Base-by-base conservation (phyloP, 192 early-diverging fungal species). In the Linnemannia elongata region DNA sequence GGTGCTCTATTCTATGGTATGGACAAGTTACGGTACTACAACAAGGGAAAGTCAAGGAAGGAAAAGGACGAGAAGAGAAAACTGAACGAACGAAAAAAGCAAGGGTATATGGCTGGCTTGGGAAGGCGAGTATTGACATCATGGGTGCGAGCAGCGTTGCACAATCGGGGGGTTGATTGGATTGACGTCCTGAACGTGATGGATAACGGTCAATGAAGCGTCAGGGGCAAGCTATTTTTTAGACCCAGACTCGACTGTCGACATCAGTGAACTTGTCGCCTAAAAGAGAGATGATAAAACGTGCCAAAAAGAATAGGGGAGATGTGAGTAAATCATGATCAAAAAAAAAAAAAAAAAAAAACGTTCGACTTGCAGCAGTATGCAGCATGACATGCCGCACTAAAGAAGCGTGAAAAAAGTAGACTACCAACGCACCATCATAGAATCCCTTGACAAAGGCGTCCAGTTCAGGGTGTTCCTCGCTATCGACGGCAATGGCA, bases 201-300 rank as follows among this genome's bases (percentile, higher is more conserved):
- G 35, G 69, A 70, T 3, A 22, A 24, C 18, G n/a, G 60, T 20
- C 60, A 66, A 66, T 4, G 18, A 71, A 72, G 24, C 39, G 41
- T 72, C 20, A 76, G 39, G 38, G 52, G 30, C 12, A 74, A 73
- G 42, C 45, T 73, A 4, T 52, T 17, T 76, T 77, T 76, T 83
- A 83, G 69, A 80, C 83, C 83, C 83, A 85, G 7, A 85, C 78
- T 47, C 83, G 83, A 44, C 55, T 85, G 44, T 85, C 83, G 36
- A 85, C 83, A 60, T 85, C 83, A 0, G 83, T 80, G 45, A 80
- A 80, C 42, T 72, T 76, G 41, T 80, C 83, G 54, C 83, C 83
- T 85, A 76, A 74, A 47, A 68, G n/a, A 55, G 41, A 41, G 69
- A 18, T n/a, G n/a, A n/a, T 69, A 9, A 70, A 66, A 24, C 2